Evolutionary conservation across 148 eudicot species (phyloP).

Genomic region (Talinum fruticosum): DNA sequence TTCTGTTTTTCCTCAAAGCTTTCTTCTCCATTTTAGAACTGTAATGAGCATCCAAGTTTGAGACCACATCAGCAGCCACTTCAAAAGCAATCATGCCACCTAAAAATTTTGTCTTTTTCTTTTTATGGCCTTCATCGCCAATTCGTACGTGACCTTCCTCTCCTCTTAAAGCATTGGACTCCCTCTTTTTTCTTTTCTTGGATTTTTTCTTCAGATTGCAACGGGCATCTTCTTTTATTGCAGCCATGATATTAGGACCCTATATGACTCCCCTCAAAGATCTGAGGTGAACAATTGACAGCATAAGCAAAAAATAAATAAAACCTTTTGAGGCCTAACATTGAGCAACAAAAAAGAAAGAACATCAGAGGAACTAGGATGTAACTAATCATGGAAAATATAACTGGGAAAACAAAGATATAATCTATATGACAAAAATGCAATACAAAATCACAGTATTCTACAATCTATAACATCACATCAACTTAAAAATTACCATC

Average conservation of each 20-base stretch:
- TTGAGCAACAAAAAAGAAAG: background rate
- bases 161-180: background rate
- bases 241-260: background rate
- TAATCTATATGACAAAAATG: background rate
- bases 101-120: slow-evolving; percentile 11
- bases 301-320: background rate
- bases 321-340: background rate
- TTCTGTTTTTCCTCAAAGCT: background rate
- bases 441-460: background rate
- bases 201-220: slow-evolving; percentile 9
- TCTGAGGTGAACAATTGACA: slow-evolving; percentile 4
- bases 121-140: background rate
- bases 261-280: background rate
- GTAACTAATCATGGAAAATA: background rate
- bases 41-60: background rate
- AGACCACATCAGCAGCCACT: background rate
- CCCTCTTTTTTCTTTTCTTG: slow-evolving; percentile 19
- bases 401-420: background rate
- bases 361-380: background rate
- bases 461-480: background rate
- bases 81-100: background rate
- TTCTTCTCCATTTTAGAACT: slow-evolving; percentile 15
- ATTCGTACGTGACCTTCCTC: slow-evolving; percentile 1
- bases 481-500: background rate
- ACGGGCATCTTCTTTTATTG: background rate